Evolutionary conservation across 257 asterid species (phyloP).

Genomic region (Solanum chmielewskii): DNA sequence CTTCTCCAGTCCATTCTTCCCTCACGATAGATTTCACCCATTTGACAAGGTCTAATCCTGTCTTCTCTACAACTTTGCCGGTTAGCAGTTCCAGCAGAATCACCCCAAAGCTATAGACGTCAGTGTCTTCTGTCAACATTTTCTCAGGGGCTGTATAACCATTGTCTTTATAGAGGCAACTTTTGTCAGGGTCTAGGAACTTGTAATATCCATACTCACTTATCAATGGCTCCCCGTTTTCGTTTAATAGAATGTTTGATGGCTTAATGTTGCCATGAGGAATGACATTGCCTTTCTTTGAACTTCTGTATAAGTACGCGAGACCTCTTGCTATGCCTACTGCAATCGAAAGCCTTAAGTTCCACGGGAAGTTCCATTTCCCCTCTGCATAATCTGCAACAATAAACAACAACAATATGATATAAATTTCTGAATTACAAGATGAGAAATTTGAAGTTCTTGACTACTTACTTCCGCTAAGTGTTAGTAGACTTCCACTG

Average conservation of each 20-base stretch:
- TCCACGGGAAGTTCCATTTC: constrained; percentile 29
- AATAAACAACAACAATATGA: background rate
- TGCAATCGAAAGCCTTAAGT: constrained; percentile 27
- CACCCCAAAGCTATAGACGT: constrained; percentile 26
- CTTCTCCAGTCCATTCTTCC: constrained; percentile 47
- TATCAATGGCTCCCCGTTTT: constrained; percentile 17
- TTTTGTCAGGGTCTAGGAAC: background rate
- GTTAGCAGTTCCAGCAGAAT: constrained; percentile 29
- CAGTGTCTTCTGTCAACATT: constrained; percentile 4
- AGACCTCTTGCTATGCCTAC: constrained; percentile 30
- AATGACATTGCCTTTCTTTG: constrained; percentile 8
- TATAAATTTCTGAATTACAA: background rate
- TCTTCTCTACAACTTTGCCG: constrained; percentile 25
- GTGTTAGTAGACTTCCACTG: constrained; percentile 29
- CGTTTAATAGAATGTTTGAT: constrained; percentile 29
- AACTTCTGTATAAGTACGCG: constrained; percentile 13
- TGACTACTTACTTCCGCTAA: constrained; percentile 18
- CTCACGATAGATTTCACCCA: constrained; percentile 36
- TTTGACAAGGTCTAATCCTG: constrained; percentile 22
- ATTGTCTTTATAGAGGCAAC: background rate
- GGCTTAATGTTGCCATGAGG: constrained; percentile 42
- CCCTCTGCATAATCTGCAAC: constrained; percentile 20
- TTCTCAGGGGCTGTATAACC: constrained; percentile 27
- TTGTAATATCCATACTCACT: constrained; percentile 30
- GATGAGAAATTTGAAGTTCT: background rate